These are phyloP conservation scores for Blastomyces silverae DNA, from an alignment of 2,329 filamentous ascomycete genomes.

Conservation along the genomic window DNA sequence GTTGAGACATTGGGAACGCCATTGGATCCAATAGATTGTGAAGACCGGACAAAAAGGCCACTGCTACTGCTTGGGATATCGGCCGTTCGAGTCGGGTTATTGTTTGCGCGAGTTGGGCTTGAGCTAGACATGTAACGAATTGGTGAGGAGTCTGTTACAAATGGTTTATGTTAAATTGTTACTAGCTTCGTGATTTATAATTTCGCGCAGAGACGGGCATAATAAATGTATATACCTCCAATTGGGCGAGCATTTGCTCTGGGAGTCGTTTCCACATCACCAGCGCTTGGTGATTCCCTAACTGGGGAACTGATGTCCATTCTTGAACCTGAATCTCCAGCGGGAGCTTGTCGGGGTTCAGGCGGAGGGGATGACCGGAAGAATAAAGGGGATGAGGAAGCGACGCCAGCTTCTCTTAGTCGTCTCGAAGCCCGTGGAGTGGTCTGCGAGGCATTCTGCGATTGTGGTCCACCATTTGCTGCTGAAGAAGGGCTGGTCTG, in stretches of 20 bases:
- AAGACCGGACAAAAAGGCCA: constrained; percentile 71
- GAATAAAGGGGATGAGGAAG: constrained; percentile 74
- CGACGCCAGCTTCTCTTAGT: constrained; percentile 36
- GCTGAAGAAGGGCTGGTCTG: constrained; percentile 26
- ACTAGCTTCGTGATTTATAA: not conserved
- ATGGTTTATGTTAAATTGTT: not conserved
- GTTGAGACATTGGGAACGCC: constrained; percentile 50
- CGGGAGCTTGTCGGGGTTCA: constrained; percentile 38
- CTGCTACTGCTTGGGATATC: constrained; percentile 78
- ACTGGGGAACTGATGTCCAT: constrained; percentile 47
- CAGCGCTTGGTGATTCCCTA: constrained; percentile 32
- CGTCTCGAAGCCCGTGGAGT: constrained; percentile 45
- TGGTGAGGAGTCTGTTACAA: constrained; percentile 70
- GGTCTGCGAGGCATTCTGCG: constrained; percentile 30
- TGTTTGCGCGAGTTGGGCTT: constrained; percentile 61
- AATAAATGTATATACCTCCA: constrained; percentile 34
- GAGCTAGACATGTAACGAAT: constrained; percentile 88
- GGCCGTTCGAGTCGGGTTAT: constrained; percentile 54
- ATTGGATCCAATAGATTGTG: constrained; percentile 47
- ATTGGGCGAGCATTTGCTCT: constrained; percentile 33
- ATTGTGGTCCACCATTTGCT: constrained; percentile 18
- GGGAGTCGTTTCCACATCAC: constrained; percentile 41
- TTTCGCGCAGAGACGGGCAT: not conserved
- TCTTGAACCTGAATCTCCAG: constrained; percentile 27
- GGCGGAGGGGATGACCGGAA: constrained; percentile 58